Evolutionary conservation across 2,329 filamentous ascomycete species (phyloP).

Genomic region (Ophiostoma himal-ulmi): DNA sequence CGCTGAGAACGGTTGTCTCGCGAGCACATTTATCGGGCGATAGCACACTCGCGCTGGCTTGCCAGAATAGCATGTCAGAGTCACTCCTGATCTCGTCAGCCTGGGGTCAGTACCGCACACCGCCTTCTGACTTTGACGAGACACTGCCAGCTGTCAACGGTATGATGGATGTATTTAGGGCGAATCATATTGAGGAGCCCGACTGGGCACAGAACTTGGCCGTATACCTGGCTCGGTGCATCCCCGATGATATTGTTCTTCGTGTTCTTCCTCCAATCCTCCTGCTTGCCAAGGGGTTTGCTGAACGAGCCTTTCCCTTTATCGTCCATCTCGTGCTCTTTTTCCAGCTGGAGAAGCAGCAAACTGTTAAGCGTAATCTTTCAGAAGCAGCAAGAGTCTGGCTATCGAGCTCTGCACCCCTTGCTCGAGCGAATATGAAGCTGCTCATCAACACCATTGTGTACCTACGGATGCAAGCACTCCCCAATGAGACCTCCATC

Average conservation of each 20-base stretch:
- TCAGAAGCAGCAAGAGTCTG: constrained; percentile 61
- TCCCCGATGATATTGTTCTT: constrained; percentile 61
- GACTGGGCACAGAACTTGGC: constrained; percentile 60
- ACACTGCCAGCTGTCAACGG: constrained; percentile 12
- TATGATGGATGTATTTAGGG: constrained; percentile 34
- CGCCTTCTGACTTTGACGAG: constrained; percentile 46
- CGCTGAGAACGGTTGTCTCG: constrained; percentile 52
- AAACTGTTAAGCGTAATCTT: constrained; percentile 53
- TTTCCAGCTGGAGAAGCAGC: constrained; percentile 58
- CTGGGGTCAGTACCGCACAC: constrained; percentile 52
- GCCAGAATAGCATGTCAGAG: constrained; percentile 47
- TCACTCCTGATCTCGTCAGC: constrained; percentile 49
- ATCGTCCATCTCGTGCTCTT: constrained; percentile 76
- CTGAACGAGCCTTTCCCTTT: constrained; percentile 71
- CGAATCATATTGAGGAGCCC: constrained; percentile 39
- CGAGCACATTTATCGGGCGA: constrained; percentile 45
- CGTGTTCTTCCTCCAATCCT: constrained; percentile 63
- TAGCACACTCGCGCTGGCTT: constrained; percentile 45
- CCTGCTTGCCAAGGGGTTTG: constrained; percentile 59
- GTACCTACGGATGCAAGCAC: constrained; percentile 77
- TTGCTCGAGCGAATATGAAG: constrained; percentile 57
- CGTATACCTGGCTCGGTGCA: constrained; percentile 54
- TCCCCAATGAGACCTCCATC: constrained; percentile 69
- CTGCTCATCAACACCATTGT: constrained; percentile 73
- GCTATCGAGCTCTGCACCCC: constrained; percentile 46